Evolutionary conservation across 2,329 filamentous ascomycete genomes (phyloP), one percentile per base, ranked within the genome.

Genomic region (Ceratocystiopsis sp.): DNA sequence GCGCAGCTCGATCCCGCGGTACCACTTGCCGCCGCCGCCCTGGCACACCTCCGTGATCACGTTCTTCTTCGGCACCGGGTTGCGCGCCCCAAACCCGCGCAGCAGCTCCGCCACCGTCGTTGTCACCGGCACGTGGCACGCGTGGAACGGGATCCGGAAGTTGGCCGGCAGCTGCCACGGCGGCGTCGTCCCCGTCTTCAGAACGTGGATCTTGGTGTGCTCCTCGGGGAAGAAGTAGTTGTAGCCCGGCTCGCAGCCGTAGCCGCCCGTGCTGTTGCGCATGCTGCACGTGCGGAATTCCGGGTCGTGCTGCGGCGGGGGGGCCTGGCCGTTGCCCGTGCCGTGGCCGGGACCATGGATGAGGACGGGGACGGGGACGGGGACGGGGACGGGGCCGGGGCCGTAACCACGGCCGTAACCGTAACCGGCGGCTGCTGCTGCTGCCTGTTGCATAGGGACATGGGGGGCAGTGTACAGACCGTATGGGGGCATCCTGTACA

Each of bases 161-260:
- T 59, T 63, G 17, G 56, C 52, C 1, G 57, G 63, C 8, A 67
- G 55, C 49, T 68, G 64, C 74, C 74, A 78, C 0, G 75, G 75
- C 0, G 68, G 61, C 0, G 55, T 61, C 15, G 57, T 42, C 1
- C 52, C 51, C 10, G 65, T 64, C 48, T 67, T 67, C 55, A 80
- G 65, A 3, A 79, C 61, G 50, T 78, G 72, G 8, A 78, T 60
- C 49, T 73, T 76, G 29, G 71, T 73, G 54, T 78, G 71, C 48
- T 71, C 63, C 0, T 59, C 51, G 0, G 71, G 66, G 57, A 77
- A 78, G 52, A 77, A 68, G 57, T 76, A 75, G 58, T 75, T 73
- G 60, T 76, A 79, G 2, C 73, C 75, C 0, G 70, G 71, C 51
- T 78, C 74, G 46, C 69, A 69, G 36, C 73, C 71, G 1, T 68